Percentiles rank a stretch among this genome's conserved stretches.
phyloP scores from a whole-genome alignment of 2,329 filamentous ascomycete species.

The Knoxdaviesia capensis region DNA sequence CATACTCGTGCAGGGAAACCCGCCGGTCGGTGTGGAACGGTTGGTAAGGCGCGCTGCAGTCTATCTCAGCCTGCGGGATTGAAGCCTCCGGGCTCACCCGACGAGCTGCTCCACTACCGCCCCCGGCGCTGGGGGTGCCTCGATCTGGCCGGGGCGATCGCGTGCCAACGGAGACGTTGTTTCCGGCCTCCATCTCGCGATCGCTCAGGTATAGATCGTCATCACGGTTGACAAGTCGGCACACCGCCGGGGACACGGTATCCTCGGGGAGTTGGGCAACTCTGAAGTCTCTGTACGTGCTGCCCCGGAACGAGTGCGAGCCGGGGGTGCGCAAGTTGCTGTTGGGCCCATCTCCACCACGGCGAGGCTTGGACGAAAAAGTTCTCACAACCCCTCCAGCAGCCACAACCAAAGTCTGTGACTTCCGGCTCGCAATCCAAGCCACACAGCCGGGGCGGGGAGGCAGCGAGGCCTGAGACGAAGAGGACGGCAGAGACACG shows the following conservation, averaged over 20 bases:
- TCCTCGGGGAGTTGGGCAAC: conserved; percentile 42
- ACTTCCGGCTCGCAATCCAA: conserved; percentile 43
- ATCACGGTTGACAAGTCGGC: conserved; percentile 26
- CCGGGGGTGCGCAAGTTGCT: neutral
- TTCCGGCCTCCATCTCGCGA: conserved; percentile 30
- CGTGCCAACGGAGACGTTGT: conserved; percentile 29
- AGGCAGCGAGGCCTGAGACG: conserved; percentile 13
- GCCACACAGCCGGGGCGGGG: conserved; percentile 39
- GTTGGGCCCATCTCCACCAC: conserved; percentile 24
- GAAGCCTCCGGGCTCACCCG: conserved; percentile 34
- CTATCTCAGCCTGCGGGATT: conserved; percentile 67
- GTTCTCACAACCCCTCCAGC: conserved; percentile 46
- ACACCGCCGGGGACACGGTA: conserved; percentile 32
- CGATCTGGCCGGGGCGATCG: conserved; percentile 5
- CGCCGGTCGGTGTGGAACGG: conserved; percentile 86
- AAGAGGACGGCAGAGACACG: conserved; percentile 41
- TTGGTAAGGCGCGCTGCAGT: conserved; percentile 88
- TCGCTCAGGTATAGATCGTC: conserved; percentile 32
- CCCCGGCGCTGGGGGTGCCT: too few relatives aligned
- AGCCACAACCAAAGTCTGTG: conserved; percentile 42
- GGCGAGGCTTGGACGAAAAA: conserved; percentile 39
- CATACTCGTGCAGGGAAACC: conserved; percentile 55
- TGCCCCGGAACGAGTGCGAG: conserved; percentile 19
- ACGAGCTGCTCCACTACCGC: too few relatives aligned
- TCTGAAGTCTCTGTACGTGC: conserved; percentile 45